phyloP scores from a whole-genome alignment of 1,284 basidiomycete species.

The Puccinia novopanici region DNA sequence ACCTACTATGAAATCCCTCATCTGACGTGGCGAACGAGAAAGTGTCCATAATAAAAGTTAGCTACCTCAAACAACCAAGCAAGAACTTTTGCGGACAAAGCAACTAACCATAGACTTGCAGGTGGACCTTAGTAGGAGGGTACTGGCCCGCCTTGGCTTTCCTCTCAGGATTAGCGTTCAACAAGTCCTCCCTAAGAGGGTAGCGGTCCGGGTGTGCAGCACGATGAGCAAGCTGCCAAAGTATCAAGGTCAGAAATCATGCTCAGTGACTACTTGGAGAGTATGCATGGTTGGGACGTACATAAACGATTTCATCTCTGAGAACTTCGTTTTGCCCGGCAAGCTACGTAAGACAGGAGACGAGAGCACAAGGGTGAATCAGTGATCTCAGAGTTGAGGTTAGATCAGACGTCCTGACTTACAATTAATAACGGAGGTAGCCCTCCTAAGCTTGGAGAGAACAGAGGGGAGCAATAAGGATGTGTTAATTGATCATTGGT shows the following conservation, averaged over 20 bases:
- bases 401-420: neutral
- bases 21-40: slow-evolving; percentile 19
- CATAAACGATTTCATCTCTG: slow-evolving; percentile 86
- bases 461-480: slow-evolving; percentile 81
- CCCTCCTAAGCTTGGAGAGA: slow-evolving; percentile 77
- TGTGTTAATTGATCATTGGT: slow-evolving; percentile 80
- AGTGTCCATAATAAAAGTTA: neutral
- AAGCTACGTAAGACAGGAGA: slow-evolving; percentile 25
- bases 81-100: slow-evolving; percentile 46
- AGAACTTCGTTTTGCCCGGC: slow-evolving; percentile 88
- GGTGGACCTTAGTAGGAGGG: slow-evolving; percentile 79
- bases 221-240: slow-evolving; percentile 74
- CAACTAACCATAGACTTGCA: slow-evolving; percentile 67
- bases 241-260: too few species aligned
- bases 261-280: too few species aligned
- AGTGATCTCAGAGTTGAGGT: neutral
- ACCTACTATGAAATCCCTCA: slow-evolving; percentile 48
- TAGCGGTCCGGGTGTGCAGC: slow-evolving; percentile 80
- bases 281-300: too few species aligned
- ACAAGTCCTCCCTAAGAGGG: slow-evolving; percentile 68
- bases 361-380: neutral
- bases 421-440: slow-evolving; percentile 83
- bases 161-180: slow-evolving; percentile 58
- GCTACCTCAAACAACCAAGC: neutral
- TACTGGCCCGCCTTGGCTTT: slow-evolving; percentile 54